phyloP scores from a whole-genome alignment of 257 asterid species.

The Petunia secreta region DNA sequence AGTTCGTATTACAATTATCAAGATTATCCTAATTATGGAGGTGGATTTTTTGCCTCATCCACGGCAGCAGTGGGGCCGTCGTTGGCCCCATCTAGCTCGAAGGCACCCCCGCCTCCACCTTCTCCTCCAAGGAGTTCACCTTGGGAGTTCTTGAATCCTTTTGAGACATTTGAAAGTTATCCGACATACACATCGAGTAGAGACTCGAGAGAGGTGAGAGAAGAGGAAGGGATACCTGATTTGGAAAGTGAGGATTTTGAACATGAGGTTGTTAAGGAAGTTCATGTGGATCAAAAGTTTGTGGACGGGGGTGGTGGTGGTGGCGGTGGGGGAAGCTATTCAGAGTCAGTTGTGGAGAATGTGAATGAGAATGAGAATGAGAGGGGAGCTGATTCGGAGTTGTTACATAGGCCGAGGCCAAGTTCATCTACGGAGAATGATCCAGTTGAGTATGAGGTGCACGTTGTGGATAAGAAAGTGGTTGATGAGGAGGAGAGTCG shows the following conservation, averaged over 20 bases:
- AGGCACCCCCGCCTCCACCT: constrained; percentile 76
- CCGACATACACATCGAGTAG: constrained; percentile 72
- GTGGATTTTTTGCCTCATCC: constrained; percentile 37
- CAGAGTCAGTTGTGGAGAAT: constrained; percentile 37
- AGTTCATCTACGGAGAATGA: constrained; percentile 56
- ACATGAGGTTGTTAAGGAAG: constrained; percentile 79
- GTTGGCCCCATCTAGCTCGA: constrained; percentile 39
- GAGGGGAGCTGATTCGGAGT: constrained; percentile 50
- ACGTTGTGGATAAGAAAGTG: constrained; percentile 82
- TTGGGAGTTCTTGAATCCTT: constrained; percentile 92
- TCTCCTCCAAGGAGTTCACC: constrained; percentile 77
- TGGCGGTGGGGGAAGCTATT: not conserved
- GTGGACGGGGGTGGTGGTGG: constrained; percentile 50
- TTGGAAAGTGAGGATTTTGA: constrained; percentile 82
- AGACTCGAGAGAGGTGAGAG: constrained; percentile 81
- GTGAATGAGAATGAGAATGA: constrained; percentile 38
- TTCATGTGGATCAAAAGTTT: constrained; percentile 73
- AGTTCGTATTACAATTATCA: constrained; percentile 39
- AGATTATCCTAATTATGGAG: constrained; percentile 49
- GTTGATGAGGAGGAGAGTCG: constrained; percentile 57
- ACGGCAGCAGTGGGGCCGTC: constrained; percentile 18
- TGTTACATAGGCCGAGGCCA: constrained; percentile 51
- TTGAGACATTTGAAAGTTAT: constrained; percentile 74
- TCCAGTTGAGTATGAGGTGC: constrained; percentile 82
- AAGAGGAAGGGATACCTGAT: constrained; percentile 99